A percentile compares a stretch with the other conserved stretches of the same genome.
These are phyloP conservation scores for Spirogloea muscicola DNA, from an alignment of 139 green algal genomes.

Conservation along the genomic window DNA sequence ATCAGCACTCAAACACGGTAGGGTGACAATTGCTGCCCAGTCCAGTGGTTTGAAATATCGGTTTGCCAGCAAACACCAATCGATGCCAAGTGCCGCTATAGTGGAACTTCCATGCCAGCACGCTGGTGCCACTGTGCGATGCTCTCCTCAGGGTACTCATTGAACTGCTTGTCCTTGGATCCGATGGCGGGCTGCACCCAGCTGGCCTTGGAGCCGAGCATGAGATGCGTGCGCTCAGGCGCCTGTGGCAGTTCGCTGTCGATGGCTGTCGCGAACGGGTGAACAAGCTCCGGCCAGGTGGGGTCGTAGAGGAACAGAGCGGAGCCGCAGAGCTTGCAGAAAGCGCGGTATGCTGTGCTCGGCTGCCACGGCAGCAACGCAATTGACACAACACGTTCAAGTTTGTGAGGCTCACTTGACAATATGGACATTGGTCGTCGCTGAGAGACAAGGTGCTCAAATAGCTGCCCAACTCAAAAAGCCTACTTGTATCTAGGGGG, in stretches of 20 bases:
- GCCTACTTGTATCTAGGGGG: too few relatives aligned
- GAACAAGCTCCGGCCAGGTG: conserved; percentile 48
- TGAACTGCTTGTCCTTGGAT: conserved; percentile 45
- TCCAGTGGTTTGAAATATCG: too few relatives aligned
- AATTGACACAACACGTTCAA: too few relatives aligned
- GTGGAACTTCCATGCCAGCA: conserved; percentile 31
- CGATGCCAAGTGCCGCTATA: too few relatives aligned
- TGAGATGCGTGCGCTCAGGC: conserved; percentile 53
- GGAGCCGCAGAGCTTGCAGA: conserved; percentile 55
- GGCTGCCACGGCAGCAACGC: conserved; percentile 32
- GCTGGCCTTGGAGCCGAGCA: conserved; percentile 52
- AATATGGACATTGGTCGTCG: too few relatives aligned
- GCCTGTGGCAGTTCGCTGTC: conserved; percentile 53
- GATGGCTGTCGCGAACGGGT: conserved; percentile 58
- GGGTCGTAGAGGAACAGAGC: conserved; percentile 53
- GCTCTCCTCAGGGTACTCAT: conserved; percentile 56
- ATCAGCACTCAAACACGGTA: too few relatives aligned
- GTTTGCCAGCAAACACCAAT: too few relatives aligned
- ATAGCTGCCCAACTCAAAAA: too few relatives aligned
- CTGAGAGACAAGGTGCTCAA: too few relatives aligned
- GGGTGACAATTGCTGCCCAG: too few relatives aligned
- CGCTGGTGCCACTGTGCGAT: conserved; percentile 61
- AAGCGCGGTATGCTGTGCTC: conserved; percentile 49
- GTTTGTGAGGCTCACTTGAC: too few relatives aligned
- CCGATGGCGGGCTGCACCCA: conserved; percentile 47